phyloP scores from a whole-genome alignment of 768 basidiomycete genomes.

The Hypsizygus marmoreus region DNA sequence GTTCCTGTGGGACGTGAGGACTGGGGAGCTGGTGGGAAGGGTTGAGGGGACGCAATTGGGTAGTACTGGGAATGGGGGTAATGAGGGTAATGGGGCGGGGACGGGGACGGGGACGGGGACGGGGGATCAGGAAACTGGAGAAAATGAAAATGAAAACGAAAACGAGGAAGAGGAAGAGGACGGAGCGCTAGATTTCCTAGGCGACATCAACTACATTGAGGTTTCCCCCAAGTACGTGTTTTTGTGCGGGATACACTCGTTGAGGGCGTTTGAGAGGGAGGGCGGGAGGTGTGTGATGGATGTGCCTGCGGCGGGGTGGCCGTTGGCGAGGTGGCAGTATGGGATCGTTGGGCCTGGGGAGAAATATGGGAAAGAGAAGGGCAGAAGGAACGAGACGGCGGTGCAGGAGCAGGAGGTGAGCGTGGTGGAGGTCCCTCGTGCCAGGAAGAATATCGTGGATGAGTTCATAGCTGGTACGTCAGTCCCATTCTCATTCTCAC shows the following conservation, averaged over 20 bases:
- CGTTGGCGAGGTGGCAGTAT: conserved; percentile 38
- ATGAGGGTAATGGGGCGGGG: not conserved
- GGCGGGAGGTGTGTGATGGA: conserved; percentile 47
- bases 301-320: conserved; percentile 35
- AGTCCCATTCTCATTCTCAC: not conserved
- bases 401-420: too few species aligned
- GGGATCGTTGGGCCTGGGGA: conserved; percentile 18
- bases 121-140: not conserved
- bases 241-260: conserved; percentile 47
- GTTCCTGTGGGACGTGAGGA: conserved; percentile 65
- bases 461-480: conserved; percentile 48
- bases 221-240: conserved; percentile 59
- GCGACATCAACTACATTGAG: conserved; percentile 64
- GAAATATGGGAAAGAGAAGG: not conserved
- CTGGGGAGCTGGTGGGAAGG: conserved; percentile 48
- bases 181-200: conserved; percentile 26
- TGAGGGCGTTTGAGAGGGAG: conserved; percentile 57
- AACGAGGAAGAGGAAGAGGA: not conserved
- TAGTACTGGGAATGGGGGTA: not conserved
- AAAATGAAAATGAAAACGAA: not conserved
- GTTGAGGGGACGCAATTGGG: conserved; percentile 40
- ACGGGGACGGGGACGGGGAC: not conserved
- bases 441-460: too few species aligned
- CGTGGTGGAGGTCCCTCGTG: too few species aligned
- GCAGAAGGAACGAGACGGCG: too few species aligned